Base-by-base conservation (phyloP, 2,329 filamentous ascomycete species). In the Aspergillus hiratsukae region DNA sequence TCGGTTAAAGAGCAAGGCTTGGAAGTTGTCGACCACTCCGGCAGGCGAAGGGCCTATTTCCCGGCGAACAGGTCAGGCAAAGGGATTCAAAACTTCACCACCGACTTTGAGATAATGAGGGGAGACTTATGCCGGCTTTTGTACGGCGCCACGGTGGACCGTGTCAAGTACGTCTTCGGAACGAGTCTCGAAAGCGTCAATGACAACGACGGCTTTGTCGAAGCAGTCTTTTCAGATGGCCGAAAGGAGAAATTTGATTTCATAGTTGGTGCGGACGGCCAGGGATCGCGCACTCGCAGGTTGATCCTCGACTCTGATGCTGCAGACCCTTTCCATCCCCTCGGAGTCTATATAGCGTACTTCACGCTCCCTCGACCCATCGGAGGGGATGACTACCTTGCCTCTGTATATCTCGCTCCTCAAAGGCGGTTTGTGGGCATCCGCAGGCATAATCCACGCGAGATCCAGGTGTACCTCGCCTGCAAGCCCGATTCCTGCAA, bases 91-190 rank as follows among this genome's bases (percentile, higher is more conserved):
- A 69, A 65, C 21, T 71, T 81, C 25, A 80, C 79, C 0, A 74
- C 71, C 0, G 81, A 84, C 23, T 78, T 76, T 40, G 82, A 84
- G 66, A 83, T 85, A 49, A 78, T 84, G 75, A 71, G 82, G 8
- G 81, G 79, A 0, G 79, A 83, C 53, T 59, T 85, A 29, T 78
- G 75, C 11, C 64, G 62, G 1, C 61, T 84, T 1, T 55, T 84
- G 0, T 74, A 80, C 48, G 65, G 70, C 25, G 55, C 57, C 4
- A 59, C 56, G 3, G 64, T 67, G 40, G 58, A 66, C 1, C 43
- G 58, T 0, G 64, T 62, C 0, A 61, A 63, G 19, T 75, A 73
- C 54, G 27, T 64, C 2, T 76, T 77, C 49, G 73, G 70, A 6
- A 64, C 56, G 0, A 71, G 65, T 2, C 66, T 70, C 11, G 46